Conservation (phyloP, 176 grass and related monocot genomes). For the Otatea glauca region DNA sequence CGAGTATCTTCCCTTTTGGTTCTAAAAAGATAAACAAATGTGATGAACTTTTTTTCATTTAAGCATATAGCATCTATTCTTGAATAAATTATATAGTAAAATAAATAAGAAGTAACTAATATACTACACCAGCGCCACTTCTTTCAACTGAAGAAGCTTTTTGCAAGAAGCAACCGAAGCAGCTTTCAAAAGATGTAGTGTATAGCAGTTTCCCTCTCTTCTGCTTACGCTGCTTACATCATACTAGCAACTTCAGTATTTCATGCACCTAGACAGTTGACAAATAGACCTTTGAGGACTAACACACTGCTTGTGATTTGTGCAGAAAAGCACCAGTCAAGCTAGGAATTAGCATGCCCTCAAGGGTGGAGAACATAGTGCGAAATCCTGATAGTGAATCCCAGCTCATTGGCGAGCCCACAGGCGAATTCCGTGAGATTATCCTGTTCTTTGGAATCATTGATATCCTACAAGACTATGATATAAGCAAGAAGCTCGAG, state of each 20-base stretch:
- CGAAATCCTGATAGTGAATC: slow-evolving; percentile 53
- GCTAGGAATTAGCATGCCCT: slow-evolving; percentile 76
- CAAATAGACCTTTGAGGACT: neutral
- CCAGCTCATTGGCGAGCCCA: slow-evolving; percentile 66
- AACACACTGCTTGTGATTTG: neutral
- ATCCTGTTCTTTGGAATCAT: slow-evolving; percentile 90
- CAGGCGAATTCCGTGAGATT: slow-evolving; percentile 71
- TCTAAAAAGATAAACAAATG: neutral
- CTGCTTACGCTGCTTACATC: neutral
- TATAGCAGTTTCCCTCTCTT: neutral
- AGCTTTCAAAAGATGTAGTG: neutral
- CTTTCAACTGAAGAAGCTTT: neutral
- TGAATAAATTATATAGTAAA: neutral
- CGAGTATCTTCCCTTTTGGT: no score
- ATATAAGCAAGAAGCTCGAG: slow-evolving; percentile 84
- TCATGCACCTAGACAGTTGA: no score
- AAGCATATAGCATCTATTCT: neutral
- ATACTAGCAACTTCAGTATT: neutral
- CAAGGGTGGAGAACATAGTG: slow-evolving; percentile 72
- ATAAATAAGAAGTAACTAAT: neutral
- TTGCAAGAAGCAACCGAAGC: neutral
- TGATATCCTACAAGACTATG: slow-evolving; percentile 91
- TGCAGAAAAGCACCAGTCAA: slow-evolving; percentile 59
- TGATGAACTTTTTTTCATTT: neutral
- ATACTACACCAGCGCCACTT: neutral